A percentile compares a stretch with the other conserved stretches of the same genome.
phyloP scores from a whole-genome alignment of 1,284 basidiomycete genomes.

The Athelia sp. region DNA sequence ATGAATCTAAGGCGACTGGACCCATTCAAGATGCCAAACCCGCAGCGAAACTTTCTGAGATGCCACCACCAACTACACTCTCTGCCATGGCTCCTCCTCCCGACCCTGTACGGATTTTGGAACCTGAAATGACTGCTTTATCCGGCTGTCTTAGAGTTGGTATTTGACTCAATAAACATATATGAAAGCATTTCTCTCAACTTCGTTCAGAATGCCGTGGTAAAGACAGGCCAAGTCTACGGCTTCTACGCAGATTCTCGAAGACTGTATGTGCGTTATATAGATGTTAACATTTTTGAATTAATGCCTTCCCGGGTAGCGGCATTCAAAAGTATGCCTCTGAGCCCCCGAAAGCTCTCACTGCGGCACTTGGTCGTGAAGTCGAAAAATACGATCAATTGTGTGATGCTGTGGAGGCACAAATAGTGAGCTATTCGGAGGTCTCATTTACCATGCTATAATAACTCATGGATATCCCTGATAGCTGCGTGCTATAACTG shows the following conservation, averaged over 20 bases:
- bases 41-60: neutral
- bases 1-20: neutral
- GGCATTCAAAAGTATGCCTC: conserved; percentile 53
- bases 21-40: neutral
- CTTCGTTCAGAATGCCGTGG: conserved; percentile 59
- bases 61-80: conserved; percentile 49
- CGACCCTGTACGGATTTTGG: conserved; percentile 46
- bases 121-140: conserved; percentile 57
- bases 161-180: too few species aligned
- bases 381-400: conserved; percentile 73
- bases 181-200: too few species aligned
- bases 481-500: conserved; percentile 63
- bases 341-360: conserved; percentile 60
- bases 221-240: conserved; percentile 67
- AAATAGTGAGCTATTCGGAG: conserved; percentile 53
- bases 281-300: neutral
- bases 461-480: neutral
- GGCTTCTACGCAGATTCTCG: conserved; percentile 59
- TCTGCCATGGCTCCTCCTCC: conserved; percentile 61
- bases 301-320: conserved; percentile 26
- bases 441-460: neutral
- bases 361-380: conserved; percentile 60
- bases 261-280: conserved; percentile 45
- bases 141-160: conserved; percentile 41
- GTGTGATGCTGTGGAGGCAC: conserved; percentile 68